These are phyloP conservation scores for Castanea sativa DNA, from an alignment of 306 rosid species.

Conservation along the genomic window DNA sequence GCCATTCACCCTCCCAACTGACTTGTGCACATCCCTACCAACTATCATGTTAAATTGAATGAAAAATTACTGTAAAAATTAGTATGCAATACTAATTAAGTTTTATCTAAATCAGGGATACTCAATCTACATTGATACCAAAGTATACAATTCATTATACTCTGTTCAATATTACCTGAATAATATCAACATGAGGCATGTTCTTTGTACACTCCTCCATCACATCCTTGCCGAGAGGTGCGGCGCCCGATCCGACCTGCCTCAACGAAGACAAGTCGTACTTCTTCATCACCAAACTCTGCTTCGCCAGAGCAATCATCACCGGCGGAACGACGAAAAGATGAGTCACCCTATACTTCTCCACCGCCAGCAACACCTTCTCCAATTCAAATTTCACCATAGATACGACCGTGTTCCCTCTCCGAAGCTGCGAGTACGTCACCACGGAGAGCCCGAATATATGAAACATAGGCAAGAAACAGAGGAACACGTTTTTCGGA, in stretches of 20 bases:
- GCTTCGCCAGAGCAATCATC: conserved; percentile 32
- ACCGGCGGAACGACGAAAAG: conserved; percentile 45
- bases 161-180: conserved; percentile 27
- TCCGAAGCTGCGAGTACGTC: conserved; percentile 33
- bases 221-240: conserved; percentile 45
- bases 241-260: conserved; percentile 32
- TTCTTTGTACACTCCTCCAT: conserved; percentile 36
- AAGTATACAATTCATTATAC: too few relatives aligned
- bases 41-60: too few relatives aligned
- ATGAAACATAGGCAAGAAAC: conserved; percentile 49
- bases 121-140: too few relatives aligned
- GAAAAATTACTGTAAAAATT: too few relatives aligned
- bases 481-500: conserved; percentile 32
- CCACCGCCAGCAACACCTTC: conserved; percentile 33
- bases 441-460: conserved; percentile 32
- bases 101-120: too few relatives aligned
- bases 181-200: conserved; percentile 23
- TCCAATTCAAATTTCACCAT: conserved; percentile 43
- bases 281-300: conserved; percentile 5
- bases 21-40: too few relatives aligned
- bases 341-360: conserved; percentile 34
- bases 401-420: conserved; percentile 42
- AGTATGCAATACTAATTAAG: too few relatives aligned
- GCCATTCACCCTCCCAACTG: too few relatives aligned
- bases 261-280: conserved; percentile 43